Evolutionary conservation across 75 land plant genomes (phyloP).

Genomic region (Adiantum capillusveneris): DNA sequence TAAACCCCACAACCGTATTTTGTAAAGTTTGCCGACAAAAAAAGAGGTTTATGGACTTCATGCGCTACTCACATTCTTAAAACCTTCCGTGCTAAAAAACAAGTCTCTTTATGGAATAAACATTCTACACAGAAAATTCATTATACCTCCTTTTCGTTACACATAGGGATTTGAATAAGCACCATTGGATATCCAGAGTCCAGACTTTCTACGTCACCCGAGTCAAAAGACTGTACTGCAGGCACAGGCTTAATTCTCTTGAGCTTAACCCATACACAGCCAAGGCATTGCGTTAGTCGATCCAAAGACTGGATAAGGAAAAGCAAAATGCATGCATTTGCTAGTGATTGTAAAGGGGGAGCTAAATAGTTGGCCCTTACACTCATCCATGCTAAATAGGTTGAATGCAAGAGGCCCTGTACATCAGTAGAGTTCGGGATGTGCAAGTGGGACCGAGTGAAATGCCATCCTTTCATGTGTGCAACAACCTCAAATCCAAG

Average conservation of each 20-base stretch:
- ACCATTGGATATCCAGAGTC: conserved; percentile 65
- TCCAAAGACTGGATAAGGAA: conserved; percentile 73
- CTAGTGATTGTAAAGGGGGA: conserved; percentile 49
- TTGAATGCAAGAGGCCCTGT: conserved; percentile 34
- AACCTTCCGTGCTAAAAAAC: no score
- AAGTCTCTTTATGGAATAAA: no score
- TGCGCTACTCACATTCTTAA: no score
- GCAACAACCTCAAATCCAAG: conserved; percentile 61
- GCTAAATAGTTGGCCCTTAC: conserved; percentile 69
- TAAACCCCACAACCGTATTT: no score
- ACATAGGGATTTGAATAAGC: conserved; percentile 78
- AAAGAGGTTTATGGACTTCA: no score
- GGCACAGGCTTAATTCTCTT: conserved; percentile 57
- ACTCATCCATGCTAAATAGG: conserved; percentile 53
- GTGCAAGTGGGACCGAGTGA: conserved; percentile 30
- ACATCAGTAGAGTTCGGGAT: conserved; percentile 35
- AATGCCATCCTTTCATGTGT: conserved; percentile 73
- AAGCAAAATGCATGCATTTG: conserved; percentile 57
- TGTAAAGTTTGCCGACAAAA: no score
- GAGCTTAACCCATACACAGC: conserved; percentile 71
- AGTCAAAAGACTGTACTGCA: conserved; percentile 35
- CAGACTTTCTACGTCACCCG: conserved; percentile 47
- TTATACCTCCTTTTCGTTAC: conserved; percentile 70
- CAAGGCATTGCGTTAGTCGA: conserved; percentile 54
- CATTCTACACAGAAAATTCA: background rate